Percentiles rank a stretch among this genome's conserved stretches.
Conservation (phyloP, 129 eudicot genomes). For the Escallonia herrerae region DNA sequence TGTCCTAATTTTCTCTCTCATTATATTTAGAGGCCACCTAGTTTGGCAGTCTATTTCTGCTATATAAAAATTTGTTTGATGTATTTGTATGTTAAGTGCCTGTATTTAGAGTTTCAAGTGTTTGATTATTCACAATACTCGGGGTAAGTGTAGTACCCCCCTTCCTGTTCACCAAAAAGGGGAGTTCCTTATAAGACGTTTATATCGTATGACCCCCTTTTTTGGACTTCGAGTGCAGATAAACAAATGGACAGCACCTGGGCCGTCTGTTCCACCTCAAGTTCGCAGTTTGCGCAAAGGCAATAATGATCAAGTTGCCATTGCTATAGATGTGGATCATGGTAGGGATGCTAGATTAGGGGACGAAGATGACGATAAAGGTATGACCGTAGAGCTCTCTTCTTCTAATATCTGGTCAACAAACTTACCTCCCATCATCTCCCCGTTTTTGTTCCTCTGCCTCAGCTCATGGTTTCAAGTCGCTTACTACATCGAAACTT, state of each 20-base stretch:
- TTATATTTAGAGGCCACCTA: too few relatives aligned
- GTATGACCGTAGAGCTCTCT: slow-evolving; percentile 19
- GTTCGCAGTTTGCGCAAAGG: slow-evolving; percentile 88
- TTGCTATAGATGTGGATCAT: slow-evolving; percentile 70
- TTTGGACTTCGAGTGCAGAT: slow-evolving; percentile 33
- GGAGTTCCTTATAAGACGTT: too few relatives aligned
- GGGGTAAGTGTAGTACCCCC: neutral
- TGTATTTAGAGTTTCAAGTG: too few relatives aligned
- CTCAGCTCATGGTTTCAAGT: slow-evolving; percentile 98
- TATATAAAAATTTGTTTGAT: too few relatives aligned
- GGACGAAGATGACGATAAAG: slow-evolving; percentile 93
- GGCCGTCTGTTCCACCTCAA: slow-evolving; percentile 59
- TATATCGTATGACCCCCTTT: neutral
- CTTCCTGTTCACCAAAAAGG: neutral
- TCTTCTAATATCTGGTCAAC: neutral
- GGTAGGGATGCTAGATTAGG: slow-evolving; percentile 44
- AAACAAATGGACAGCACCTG: slow-evolving; percentile 63
- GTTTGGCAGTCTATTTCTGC: too few relatives aligned
- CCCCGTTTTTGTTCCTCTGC: slow-evolving; percentile 5
- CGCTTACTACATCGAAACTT: slow-evolving; percentile 81
- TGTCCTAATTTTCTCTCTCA: too few relatives aligned
- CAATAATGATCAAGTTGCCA: slow-evolving; percentile 82
- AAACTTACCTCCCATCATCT: slow-evolving; percentile 2
- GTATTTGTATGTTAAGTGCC: too few relatives aligned
- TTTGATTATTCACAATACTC: too few relatives aligned